Conservation (phyloP, 768 basidiomycete genomes). For the Gloeophyllum trabeum region DNA sequence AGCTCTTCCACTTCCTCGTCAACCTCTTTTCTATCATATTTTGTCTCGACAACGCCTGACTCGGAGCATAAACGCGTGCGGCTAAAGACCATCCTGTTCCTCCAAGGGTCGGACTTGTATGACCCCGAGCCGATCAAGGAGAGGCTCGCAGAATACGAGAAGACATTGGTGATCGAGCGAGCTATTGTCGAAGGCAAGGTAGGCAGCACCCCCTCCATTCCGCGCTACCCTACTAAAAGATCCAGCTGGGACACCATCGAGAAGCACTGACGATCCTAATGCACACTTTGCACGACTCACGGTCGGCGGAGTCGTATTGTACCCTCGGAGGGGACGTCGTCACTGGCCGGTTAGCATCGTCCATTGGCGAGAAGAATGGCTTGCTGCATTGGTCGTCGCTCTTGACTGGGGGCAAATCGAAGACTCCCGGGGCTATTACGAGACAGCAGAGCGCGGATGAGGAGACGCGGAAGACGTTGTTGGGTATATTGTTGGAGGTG, state of each 20-base stretch:
- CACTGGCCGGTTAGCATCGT: constrained; percentile 40
- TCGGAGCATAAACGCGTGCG: constrained; percentile 63
- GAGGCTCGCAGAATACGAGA: constrained; percentile 33
- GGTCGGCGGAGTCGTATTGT: constrained; percentile 82
- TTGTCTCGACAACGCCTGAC: constrained; percentile 75
- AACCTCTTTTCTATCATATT: constrained; percentile 56
- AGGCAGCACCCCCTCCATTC: constrained; percentile 3
- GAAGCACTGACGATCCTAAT: constrained; percentile 59
- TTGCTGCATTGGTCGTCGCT: constrained; percentile 46
- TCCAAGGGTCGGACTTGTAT: constrained; percentile 68
- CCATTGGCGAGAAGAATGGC: constrained; percentile 34
- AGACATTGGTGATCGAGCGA: constrained; percentile 55
- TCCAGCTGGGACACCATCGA: constrained; percentile 44
- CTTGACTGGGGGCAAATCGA: constrained; percentile 16
- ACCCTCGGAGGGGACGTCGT: constrained; percentile 70
- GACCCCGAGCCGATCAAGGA: constrained; percentile 37
- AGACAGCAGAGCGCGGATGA: constrained; percentile 29
- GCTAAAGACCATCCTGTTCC: constrained; percentile 66
- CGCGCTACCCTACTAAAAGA: background rate
- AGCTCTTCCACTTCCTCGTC: constrained; percentile 16
- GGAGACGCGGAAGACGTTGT: constrained; percentile 39
- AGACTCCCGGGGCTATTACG: constrained; percentile 16
- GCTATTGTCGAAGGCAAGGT: constrained; percentile 80
- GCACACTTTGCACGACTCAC: constrained; percentile 55
- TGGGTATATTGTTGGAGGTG: constrained; percentile 67